Conservation (phyloP, 805 yeast species). For the Candida broadrunensis region DNA sequence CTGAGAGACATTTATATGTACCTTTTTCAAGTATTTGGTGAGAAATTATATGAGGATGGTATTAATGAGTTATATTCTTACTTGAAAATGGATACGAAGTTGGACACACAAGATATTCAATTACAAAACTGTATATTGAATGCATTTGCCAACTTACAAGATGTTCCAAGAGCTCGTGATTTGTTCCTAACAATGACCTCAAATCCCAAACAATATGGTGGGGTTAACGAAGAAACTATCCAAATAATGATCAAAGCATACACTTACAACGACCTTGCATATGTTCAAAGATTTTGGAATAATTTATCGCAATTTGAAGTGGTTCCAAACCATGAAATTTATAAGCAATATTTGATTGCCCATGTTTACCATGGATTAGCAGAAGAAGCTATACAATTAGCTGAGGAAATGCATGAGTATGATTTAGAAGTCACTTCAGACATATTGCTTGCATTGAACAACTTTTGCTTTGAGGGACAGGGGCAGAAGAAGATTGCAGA, state of each 20-base stretch:
- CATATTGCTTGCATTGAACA: slow-evolving; percentile 46
- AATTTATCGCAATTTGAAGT: slow-evolving; percentile 52
- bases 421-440: slow-evolving; percentile 44
- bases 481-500: slow-evolving; percentile 26
- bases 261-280: slow-evolving; percentile 51
- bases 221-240: slow-evolving; percentile 61
- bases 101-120: slow-evolving; percentile 50
- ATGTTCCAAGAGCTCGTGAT: slow-evolving; percentile 54
- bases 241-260: slow-evolving; percentile 65
- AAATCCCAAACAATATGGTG: slow-evolving; percentile 43
- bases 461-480: slow-evolving; percentile 33
- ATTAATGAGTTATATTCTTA: slow-evolving; percentile 60
- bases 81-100: slow-evolving; percentile 56
- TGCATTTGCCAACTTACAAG: slow-evolving; percentile 59
- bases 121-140: slow-evolving; percentile 62
- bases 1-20: slow-evolving; percentile 54
- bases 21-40: slow-evolving; percentile 61
- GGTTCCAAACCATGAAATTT: slow-evolving; percentile 49
- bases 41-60: slow-evolving; percentile 58
- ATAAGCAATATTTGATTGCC: slow-evolving; percentile 62
- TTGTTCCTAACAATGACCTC: slow-evolving; percentile 58
- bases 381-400: slow-evolving; percentile 52
- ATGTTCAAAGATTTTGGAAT: slow-evolving; percentile 62
- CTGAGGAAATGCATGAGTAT: slow-evolving; percentile 45
- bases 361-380: slow-evolving; percentile 65